Evolutionary conservation across 306 rosid genomes (phyloP).

Genomic region (Urtica urens): DNA sequence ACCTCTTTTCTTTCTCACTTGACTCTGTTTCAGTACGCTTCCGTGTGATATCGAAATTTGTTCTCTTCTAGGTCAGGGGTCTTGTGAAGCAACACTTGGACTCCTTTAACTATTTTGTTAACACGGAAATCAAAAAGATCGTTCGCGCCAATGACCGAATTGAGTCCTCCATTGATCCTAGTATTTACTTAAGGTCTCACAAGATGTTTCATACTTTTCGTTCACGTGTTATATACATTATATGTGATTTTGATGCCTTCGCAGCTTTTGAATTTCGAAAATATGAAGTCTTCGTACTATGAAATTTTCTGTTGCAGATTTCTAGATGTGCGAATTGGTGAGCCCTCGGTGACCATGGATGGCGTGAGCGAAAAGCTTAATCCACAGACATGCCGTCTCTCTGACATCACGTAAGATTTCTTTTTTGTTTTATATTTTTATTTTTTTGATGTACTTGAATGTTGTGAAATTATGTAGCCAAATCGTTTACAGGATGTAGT

Average conservation of each 20-base stretch:
- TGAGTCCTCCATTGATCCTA: slow-evolving; percentile 24
- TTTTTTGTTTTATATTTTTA: background rate
- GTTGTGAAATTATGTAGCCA: background rate
- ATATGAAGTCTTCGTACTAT: too few species aligned
- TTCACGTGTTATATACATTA: too few species aligned
- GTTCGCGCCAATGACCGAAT: slow-evolving; percentile 55
- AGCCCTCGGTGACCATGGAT: slow-evolving; percentile 41
- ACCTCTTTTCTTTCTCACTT: too few species aligned
- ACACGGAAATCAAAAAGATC: slow-evolving; percentile 56
- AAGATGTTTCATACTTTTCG: background rate
- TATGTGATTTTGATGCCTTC: background rate
- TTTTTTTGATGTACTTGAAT: background rate
- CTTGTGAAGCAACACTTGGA: slow-evolving; percentile 90
- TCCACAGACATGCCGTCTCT: slow-evolving; percentile 73
- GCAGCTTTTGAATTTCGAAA: background rate
- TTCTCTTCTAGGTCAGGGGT: slow-evolving; percentile 52
- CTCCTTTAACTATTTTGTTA: slow-evolving; percentile 76
- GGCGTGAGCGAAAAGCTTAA: slow-evolving; percentile 30
- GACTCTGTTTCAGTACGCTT: too few species aligned
- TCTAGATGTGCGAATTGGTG: slow-evolving; percentile 45
- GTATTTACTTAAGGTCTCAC: slow-evolving; percentile 43
- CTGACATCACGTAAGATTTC: slow-evolving; percentile 62
- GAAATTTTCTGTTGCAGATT: slow-evolving; percentile 39
- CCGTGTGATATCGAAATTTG: background rate
- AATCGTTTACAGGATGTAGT: background rate